These are phyloP conservation scores for Penicillium rolfsii DNA, from an alignment of 2,329 filamentous ascomycete genomes.

Conservation along the genomic window DNA sequence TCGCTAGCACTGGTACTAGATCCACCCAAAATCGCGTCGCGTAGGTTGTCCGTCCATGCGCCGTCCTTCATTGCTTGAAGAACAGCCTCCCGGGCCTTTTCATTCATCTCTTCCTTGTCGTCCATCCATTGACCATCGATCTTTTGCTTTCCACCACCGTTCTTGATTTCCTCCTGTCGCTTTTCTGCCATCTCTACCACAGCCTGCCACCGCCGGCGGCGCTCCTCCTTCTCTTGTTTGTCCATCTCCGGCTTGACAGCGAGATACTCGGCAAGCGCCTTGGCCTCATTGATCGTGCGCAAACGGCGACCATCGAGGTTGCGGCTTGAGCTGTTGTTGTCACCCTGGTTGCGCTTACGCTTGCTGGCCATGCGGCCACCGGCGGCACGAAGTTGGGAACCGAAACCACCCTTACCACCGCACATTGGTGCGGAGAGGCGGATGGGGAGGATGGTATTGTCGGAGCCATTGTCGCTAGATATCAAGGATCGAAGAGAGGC, in stretches of 20 bases:
- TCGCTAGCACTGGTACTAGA: slow-evolving; percentile 47
- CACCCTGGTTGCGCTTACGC: slow-evolving; percentile 80
- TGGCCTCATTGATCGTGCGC: slow-evolving; percentile 91
- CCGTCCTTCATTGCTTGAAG: slow-evolving; percentile 71
- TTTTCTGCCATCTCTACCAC: slow-evolving; percentile 83
- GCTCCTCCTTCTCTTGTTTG: slow-evolving; percentile 84
- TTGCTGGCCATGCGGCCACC: slow-evolving; percentile 98
- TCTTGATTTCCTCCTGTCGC: slow-evolving; percentile 79
- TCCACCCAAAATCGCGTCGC: slow-evolving; percentile 39
- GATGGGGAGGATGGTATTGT: slow-evolving; percentile 76
- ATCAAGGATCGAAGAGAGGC: slow-evolving; percentile 64
- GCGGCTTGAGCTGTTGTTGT: slow-evolving; percentile 86
- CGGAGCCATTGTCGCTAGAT: slow-evolving; percentile 38
- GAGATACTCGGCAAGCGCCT: slow-evolving; percentile 90
- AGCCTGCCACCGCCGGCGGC: slow-evolving; percentile 79
- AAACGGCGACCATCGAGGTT: slow-evolving; percentile 90
- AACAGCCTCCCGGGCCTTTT: slow-evolving; percentile 79
- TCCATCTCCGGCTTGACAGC: slow-evolving; percentile 98
- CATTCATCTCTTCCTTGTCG: slow-evolving; percentile 85
- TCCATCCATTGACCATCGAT: slow-evolving; percentile 94
- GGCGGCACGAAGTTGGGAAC: slow-evolving; percentile 92
- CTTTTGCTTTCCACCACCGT: slow-evolving; percentile 66
- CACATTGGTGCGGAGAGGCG: slow-evolving; percentile 77
- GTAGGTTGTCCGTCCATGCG: slow-evolving; percentile 49
- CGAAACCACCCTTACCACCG: slow-evolving; percentile 97